Conservation (phyloP, 164 flowering plant genomes). For the Pachysandra terminalis region DNA sequence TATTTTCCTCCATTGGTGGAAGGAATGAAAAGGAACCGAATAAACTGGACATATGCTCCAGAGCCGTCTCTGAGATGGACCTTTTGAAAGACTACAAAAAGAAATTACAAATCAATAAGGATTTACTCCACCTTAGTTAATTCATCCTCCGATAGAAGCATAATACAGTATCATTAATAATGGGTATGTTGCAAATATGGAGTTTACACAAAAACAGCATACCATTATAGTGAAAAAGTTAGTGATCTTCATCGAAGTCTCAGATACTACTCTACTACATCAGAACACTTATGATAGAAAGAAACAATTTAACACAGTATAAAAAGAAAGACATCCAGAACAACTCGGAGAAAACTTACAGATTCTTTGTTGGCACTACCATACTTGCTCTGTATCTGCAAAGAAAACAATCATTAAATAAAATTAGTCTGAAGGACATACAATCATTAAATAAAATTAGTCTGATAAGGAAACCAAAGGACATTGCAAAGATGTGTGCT, state of each 20-base stretch:
- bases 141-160: slow-evolving; percentile 4
- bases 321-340: neutral
- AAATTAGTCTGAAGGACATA: no score
- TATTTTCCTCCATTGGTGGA: slow-evolving; percentile 49
- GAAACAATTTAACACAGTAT: neutral
- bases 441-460: no score
- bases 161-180: neutral
- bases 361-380: slow-evolving; percentile 53
- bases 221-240: neutral
- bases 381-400: slow-evolving; percentile 87
- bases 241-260: neutral
- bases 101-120: neutral
- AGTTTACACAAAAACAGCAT: neutral
- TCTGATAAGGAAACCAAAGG: neutral
- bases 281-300: neutral
- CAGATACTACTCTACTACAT: neutral
- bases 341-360: slow-evolving; percentile 42
- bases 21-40: slow-evolving; percentile 69
- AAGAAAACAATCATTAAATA: slow-evolving; percentile 6
- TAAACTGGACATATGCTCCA: slow-evolving; percentile 66
- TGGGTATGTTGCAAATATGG: neutral
- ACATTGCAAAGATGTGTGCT: slow-evolving; percentile 8
- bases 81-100: slow-evolving; percentile 59
- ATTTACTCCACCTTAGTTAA: neutral
- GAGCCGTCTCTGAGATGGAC: slow-evolving; percentile 72